phyloP scores from a whole-genome alignment of 1,284 basidiomycete genomes.

The Cronartium quercuum region DNA sequence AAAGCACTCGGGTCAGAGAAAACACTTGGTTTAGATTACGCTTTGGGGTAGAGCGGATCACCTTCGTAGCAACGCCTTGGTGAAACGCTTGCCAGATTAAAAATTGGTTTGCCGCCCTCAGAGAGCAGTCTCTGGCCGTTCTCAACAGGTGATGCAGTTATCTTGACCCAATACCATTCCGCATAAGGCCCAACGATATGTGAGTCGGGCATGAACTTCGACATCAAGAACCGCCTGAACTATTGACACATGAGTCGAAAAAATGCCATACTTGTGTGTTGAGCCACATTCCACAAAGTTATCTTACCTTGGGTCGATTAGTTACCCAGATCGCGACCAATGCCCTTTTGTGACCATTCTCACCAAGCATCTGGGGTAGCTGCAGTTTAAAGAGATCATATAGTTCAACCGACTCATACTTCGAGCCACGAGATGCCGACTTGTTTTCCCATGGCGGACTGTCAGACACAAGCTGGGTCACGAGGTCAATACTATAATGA shows the following conservation, averaged over 20 bases:
- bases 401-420: conserved; percentile 32
- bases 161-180: conserved; percentile 39
- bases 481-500: background rate
- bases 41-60: background rate
- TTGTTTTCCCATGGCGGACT: conserved; percentile 39
- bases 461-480: background rate
- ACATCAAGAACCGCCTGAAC: conserved; percentile 35
- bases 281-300: background rate
- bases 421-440: conserved; percentile 23
- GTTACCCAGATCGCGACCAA: conserved; percentile 37
- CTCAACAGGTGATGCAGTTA: conserved; percentile 24
- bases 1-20: background rate
- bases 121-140: background rate
- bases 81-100: conserved; percentile 24
- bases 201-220: conserved; percentile 34
- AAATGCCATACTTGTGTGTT: background rate
- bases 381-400: conserved; percentile 36
- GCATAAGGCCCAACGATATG: conserved; percentile 26
- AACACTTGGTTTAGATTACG: background rate
- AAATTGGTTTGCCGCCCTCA: conserved; percentile 31
- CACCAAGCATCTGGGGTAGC: conserved; percentile 17
- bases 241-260: background rate
- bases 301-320: conserved; percentile 30
- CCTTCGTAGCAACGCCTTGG: conserved; percentile 38
- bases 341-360: conserved; percentile 22